Conservation (phyloP, 148 eudicot species). For the Rhododendron ferrugineum region DNA sequence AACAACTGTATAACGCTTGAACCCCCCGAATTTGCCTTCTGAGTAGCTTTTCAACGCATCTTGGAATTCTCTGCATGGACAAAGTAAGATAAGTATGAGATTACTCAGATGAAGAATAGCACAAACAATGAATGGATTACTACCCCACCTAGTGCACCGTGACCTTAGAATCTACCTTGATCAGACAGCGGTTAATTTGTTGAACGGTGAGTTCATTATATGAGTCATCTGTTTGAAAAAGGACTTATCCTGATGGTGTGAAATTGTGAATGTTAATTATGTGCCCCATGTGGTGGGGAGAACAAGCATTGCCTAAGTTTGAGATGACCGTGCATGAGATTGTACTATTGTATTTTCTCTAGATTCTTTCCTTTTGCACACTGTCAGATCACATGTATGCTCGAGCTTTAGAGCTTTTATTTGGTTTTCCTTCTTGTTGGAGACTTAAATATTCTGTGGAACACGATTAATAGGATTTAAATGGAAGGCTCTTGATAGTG, state of each 20-base stretch:
- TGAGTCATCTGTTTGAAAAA: neutral
- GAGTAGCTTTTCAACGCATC: too few relatives aligned
- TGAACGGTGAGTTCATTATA: neutral
- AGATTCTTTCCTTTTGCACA: neutral
- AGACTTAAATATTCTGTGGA: slow-evolving; percentile 1
- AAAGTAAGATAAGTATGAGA: neutral
- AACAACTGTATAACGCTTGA: too few relatives aligned
- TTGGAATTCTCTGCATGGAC: too few relatives aligned
- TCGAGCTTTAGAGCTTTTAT: neutral
- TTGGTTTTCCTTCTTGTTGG: neutral
- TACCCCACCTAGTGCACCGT: neutral
- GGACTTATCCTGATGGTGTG: neutral
- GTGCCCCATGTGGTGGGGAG: neutral
- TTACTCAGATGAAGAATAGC: neutral
- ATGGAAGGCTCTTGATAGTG: slow-evolving; percentile 64
- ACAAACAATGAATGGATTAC: neutral
- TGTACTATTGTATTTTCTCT: neutral
- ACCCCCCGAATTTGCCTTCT: too few relatives aligned
- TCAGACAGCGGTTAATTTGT: neutral
- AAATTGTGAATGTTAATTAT: neutral
- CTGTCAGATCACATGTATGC: neutral
- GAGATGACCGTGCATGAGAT: neutral
- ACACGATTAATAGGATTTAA: slow-evolving; percentile 39
- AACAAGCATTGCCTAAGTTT: neutral
- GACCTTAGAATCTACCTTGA: neutral